These are phyloP conservation scores for Diaporthe batatas DNA, from an alignment of 2,329 filamentous ascomycete species.

Conservation along the genomic window DNA sequence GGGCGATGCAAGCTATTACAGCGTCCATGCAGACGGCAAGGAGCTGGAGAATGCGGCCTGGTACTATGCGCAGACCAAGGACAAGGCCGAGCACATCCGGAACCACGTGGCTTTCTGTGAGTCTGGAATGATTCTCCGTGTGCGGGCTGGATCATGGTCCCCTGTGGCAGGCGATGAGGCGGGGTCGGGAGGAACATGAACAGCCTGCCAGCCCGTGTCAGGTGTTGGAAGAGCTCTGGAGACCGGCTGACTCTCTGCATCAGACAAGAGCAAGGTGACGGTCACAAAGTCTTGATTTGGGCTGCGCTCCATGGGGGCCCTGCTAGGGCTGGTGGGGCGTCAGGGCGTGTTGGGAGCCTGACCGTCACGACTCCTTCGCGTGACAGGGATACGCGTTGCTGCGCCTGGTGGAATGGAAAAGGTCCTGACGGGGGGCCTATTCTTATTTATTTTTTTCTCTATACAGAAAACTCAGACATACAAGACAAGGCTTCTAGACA, in stretches of 20 bases:
- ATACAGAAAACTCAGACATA: background rate
- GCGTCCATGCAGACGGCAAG: constrained; percentile 61
- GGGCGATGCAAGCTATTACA: constrained; percentile 69
- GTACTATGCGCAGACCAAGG: constrained; percentile 67
- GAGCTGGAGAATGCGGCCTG: constrained; percentile 68
- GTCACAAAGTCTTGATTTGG: constrained; percentile 41
- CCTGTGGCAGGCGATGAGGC: background rate
- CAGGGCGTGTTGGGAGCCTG: background rate
- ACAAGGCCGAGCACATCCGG: constrained; percentile 64
- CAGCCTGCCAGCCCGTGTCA: background rate
- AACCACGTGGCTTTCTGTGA: constrained; percentile 71
- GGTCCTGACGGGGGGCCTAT: constrained; percentile 32
- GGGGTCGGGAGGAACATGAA: background rate
- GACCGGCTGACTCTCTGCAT: background rate
- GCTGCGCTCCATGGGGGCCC: constrained; percentile 10
- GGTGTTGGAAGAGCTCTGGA: constrained; percentile 30
- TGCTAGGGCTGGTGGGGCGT: constrained; percentile 16
- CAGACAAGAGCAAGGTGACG: constrained; percentile 54
- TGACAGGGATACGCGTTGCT: constrained; percentile 29
- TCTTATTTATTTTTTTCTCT: background rate
- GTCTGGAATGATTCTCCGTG: constrained; percentile 45
- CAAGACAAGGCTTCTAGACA: background rate
- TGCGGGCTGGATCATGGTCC: background rate
- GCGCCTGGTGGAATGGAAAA: constrained; percentile 24
- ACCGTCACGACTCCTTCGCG: constrained; percentile 28